These are phyloP conservation scores for Linum tenue DNA, from an alignment of 345 rosid species.

Conservation along the genomic window DNA sequence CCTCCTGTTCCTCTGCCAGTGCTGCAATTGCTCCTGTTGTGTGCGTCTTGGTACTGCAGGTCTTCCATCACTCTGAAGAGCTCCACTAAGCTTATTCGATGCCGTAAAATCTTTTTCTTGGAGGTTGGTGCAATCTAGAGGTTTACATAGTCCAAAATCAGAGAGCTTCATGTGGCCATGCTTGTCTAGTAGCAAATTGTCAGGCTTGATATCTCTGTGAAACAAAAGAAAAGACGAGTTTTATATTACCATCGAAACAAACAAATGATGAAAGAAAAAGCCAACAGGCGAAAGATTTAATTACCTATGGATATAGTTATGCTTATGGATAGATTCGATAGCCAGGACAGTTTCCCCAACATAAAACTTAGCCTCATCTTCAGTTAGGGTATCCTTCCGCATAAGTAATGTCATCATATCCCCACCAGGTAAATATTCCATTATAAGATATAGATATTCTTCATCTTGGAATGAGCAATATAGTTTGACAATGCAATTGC, in stretches of 20 bases:
- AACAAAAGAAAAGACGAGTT: slow-evolving; percentile 7
- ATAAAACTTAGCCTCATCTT: slow-evolving; percentile 59
- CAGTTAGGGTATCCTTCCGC: slow-evolving; percentile 58
- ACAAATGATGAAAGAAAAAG: not conserved
- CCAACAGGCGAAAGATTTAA: not conserved
- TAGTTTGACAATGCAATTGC: slow-evolving; percentile 58
- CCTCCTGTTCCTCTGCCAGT: slow-evolving; percentile 67
- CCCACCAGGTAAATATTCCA: slow-evolving; percentile 76
- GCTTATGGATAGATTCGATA: slow-evolving; percentile 62
- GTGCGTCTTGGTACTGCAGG: slow-evolving; percentile 52
- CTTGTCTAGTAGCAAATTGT: slow-evolving; percentile 52
- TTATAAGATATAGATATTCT: slow-evolving; percentile 51
- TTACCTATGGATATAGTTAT: slow-evolving; percentile 61
- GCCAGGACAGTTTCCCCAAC: slow-evolving; percentile 66
- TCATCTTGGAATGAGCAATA: slow-evolving; percentile 69
- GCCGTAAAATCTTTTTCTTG: slow-evolving; percentile 36
- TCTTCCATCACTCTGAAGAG: slow-evolving; percentile 37
- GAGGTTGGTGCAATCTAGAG: slow-evolving; percentile 47
- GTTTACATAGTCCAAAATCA: slow-evolving; percentile 65
- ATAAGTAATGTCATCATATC: slow-evolving; percentile 67
- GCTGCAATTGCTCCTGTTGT: slow-evolving; percentile 58
- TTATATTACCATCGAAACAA: not conserved
- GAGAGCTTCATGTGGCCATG: slow-evolving; percentile 60
- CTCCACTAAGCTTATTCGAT: slow-evolving; percentile 28
- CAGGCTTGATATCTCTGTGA: slow-evolving; percentile 66